phyloP scores from a whole-genome alignment of 495 filamentous ascomycete species.

The Hyaloscypha bicolor region DNA sequence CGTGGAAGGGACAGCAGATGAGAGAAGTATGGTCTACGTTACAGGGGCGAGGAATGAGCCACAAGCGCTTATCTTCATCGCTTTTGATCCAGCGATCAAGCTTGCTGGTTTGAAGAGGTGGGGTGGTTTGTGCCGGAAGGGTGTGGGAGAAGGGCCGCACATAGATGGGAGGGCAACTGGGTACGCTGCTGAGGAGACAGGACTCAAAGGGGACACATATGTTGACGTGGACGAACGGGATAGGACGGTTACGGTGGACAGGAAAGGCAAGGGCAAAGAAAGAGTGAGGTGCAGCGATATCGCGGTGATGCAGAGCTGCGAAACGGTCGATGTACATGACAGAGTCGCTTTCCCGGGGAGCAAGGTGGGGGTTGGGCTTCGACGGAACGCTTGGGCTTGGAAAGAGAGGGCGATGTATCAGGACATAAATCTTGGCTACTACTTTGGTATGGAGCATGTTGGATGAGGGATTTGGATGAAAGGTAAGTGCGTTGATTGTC shows the following conservation, averaged over 20 bases:
- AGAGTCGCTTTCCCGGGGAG: not conserved
- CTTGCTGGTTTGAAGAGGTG: constrained; percentile 38
- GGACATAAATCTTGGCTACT: constrained; percentile 36
- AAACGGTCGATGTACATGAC: not conserved
- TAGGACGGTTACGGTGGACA: constrained; percentile 27
- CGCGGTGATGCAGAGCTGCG: not conserved
- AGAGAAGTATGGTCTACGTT: constrained; percentile 62
- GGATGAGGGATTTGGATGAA: not conserved
- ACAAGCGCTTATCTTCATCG: constrained; percentile 59
- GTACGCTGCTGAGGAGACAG: not conserved
- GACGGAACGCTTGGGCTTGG: constrained; percentile 29
- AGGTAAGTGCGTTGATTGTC: not conserved
- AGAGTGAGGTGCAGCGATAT: not conserved
- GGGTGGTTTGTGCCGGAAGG: constrained; percentile 22
- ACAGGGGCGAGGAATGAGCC: constrained; percentile 44
- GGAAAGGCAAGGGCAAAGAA: constrained; percentile 25
- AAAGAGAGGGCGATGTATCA: constrained; percentile 36
- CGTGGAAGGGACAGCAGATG: constrained; percentile 58
- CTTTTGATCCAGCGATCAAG: constrained; percentile 61
- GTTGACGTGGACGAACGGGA: constrained; percentile 22
- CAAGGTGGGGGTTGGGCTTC: not conserved
- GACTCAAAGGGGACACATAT: constrained; percentile 2
- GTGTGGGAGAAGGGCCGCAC: constrained; percentile 29
- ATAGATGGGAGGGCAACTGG: constrained; percentile 28
- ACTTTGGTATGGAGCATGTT: constrained; percentile 32